These are phyloP conservation scores for Quercus lobata DNA, from an alignment of 331 rosid species.

Conservation along the genomic window DNA sequence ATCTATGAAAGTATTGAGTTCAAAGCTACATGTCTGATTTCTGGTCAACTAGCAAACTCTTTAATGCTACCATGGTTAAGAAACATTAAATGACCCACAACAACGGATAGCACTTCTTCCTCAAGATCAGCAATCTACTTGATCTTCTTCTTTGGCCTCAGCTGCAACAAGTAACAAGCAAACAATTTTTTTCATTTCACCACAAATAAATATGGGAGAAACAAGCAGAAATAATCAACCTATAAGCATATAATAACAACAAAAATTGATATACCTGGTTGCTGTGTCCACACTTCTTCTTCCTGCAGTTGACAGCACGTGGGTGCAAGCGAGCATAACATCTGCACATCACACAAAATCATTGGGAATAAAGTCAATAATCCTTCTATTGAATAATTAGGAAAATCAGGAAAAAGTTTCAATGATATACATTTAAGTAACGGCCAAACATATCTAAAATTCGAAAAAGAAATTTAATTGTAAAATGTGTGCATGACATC, in stretches of 20 bases:
- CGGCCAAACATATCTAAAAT: background rate
- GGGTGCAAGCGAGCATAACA: constrained; percentile 97
- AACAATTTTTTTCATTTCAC: background rate
- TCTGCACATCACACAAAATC: constrained; percentile 29
- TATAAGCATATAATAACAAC: fast-evolving
- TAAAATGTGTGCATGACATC: background rate
- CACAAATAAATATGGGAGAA: background rate
- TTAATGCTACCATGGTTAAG: constrained; percentile 3
- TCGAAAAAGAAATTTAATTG: background rate
- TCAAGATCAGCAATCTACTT: constrained; percentile 45
- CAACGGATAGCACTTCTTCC: background rate
- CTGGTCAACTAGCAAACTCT: constrained; percentile 13
- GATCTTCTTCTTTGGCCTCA: constrained; percentile 99
- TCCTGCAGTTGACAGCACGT: constrained; percentile 99
- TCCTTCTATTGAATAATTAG: background rate
- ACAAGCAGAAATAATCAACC: background rate
- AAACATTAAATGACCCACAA: constrained; percentile 22
- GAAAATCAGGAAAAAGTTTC: too few species aligned
- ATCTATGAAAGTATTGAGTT: constrained; percentile 8
- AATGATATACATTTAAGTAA: too few species aligned
- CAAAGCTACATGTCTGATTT: background rate
- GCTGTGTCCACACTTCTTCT: constrained; percentile 99
- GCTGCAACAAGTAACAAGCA: constrained; percentile 40
- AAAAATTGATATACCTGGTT: constrained; percentile 60
- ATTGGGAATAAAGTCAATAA: fast-evolving